Evolutionary conservation across 176 grass and related monocot species (phyloP), one percentile per base, ranked within the genome.

Genomic region (Carex littledalei): DNA sequence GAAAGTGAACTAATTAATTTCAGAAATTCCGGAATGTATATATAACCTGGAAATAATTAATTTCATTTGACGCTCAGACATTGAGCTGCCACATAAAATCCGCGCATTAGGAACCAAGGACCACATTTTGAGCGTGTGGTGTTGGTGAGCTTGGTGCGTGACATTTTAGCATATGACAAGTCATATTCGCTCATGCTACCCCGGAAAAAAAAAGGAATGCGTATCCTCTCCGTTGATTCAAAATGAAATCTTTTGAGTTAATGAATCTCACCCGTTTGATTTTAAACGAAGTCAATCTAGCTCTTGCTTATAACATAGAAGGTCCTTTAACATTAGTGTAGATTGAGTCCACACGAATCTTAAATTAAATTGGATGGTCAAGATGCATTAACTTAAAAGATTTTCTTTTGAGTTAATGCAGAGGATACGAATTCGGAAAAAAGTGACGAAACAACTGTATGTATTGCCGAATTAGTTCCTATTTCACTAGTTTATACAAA

Each of bases 41-140:
- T 47, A 10, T 47, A 47, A 47, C 7, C 45, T 2, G 0, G 52
- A 24, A 21, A 29, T 6, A 60, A 37, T 80, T 10, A 59, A 29
- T 4, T 59, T 31, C 52, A 9, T 39, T 35, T 63, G 56, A 81
- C 24, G 34, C 60, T 11, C 8, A 62, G 13, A 82, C 12, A 16
- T 63, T 43, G 18, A 50, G 20, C 9, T 65, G 79, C 31, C 79
- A 32, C 29, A 82, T 62, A 41, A 62, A 61, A 63, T 1, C 56
- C 12, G 7, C 1, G 60, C 32, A 63, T 17, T 32, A 29, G 32
- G 43, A 24, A 43, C 70, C 43, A 50, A 50, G n/a, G 41, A 63
- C 37, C 59, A 81, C 58, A 58, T 81, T 81, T 81, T 81, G 54
- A 37, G 54, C 16, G 70, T 81, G 79, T 81, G 79, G 79, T 52